phyloP scores from a whole-genome alignment of 2,329 filamentous ascomycete species.

The Sclerotinia trifoliorum region DNA sequence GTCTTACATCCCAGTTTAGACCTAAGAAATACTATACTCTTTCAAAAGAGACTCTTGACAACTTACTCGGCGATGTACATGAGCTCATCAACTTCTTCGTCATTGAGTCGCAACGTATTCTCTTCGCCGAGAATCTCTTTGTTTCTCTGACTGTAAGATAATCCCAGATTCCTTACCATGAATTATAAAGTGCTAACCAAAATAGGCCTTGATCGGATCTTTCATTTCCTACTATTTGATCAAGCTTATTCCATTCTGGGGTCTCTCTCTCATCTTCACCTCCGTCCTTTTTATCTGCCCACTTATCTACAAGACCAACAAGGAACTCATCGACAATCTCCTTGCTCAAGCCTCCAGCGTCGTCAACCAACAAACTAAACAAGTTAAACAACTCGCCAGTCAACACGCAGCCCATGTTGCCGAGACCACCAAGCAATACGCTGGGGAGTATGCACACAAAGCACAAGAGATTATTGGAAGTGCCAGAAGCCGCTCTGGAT shows the following conservation, averaged over 20 bases:
- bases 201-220: constrained; percentile 57
- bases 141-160: constrained; percentile 58
- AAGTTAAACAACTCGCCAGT: constrained; percentile 60
- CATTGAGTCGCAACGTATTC: constrained; percentile 66
- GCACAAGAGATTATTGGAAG: constrained; percentile 60
- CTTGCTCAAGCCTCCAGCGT: constrained; percentile 57
- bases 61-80: constrained; percentile 61
- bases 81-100: constrained; percentile 71
- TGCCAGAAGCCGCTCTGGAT: constrained; percentile 36
- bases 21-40: constrained; percentile 67
- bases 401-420: constrained; percentile 64
- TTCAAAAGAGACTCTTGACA: constrained; percentile 60
- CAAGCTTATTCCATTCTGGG: constrained; percentile 70
- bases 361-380: constrained; percentile 60
- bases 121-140: constrained; percentile 66
- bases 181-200: constrained; percentile 24
- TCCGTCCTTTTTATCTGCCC: constrained; percentile 61
- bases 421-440: constrained; percentile 64
- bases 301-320: constrained; percentile 64
- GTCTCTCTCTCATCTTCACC: constrained; percentile 59
- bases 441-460: constrained; percentile 67
- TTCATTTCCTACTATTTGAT: constrained; percentile 67
- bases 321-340: constrained; percentile 67
- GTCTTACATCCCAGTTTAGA: constrained; percentile 63
- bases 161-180: neutral